These are phyloP conservation scores for Epichloe sylvatica DNA, from an alignment of 2,329 filamentous ascomycete species.

Conservation along the genomic window DNA sequence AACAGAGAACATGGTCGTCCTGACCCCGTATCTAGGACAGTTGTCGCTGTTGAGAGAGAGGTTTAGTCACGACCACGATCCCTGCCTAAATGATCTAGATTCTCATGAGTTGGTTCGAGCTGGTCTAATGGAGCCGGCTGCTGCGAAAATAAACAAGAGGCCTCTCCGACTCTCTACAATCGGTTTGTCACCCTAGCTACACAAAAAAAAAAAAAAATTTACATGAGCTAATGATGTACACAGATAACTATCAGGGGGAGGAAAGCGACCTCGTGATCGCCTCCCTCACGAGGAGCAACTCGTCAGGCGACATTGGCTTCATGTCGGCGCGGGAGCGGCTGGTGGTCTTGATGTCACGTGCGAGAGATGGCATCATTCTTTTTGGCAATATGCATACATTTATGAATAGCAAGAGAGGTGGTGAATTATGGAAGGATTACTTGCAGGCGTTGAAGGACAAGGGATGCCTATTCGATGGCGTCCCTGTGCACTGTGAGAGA, in stretches of 20 bases:
- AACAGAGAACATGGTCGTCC: no score
- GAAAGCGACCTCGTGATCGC: slow-evolving; percentile 60
- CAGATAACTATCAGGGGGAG: slow-evolving; percentile 72
- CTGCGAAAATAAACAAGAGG: slow-evolving; percentile 35
- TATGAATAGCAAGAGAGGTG: slow-evolving; percentile 16
- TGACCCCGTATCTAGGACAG: no score
- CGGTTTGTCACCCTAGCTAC: slow-evolving; percentile 25
- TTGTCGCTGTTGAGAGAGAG: no score
- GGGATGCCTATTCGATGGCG: slow-evolving; percentile 41
- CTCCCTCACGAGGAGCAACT: slow-evolving; percentile 55
- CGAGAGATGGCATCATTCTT: slow-evolving; percentile 47
- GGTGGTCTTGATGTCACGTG: slow-evolving; percentile 57
- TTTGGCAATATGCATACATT: slow-evolving; percentile 59
- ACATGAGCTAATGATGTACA: not conserved
- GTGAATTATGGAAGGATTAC: slow-evolving; percentile 15
- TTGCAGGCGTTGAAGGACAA: slow-evolving; percentile 28
- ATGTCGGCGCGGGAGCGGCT: slow-evolving; percentile 50
- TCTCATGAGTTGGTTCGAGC: slow-evolving; percentile 43
- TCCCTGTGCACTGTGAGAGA: slow-evolving; percentile 45
- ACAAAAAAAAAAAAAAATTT: no score
- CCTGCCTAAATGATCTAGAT: slow-evolving; percentile 55
- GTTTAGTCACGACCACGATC: slow-evolving; percentile 45
- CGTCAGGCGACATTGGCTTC: slow-evolving; percentile 52
- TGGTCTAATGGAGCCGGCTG: slow-evolving; percentile 43
- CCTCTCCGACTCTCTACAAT: slow-evolving; percentile 53